Percentiles rank a stretch among this genome's conserved stretches.
Evolutionary conservation across 768 basidiomycete species (phyloP).

Genomic region (Pluteus cervinus): DNA sequence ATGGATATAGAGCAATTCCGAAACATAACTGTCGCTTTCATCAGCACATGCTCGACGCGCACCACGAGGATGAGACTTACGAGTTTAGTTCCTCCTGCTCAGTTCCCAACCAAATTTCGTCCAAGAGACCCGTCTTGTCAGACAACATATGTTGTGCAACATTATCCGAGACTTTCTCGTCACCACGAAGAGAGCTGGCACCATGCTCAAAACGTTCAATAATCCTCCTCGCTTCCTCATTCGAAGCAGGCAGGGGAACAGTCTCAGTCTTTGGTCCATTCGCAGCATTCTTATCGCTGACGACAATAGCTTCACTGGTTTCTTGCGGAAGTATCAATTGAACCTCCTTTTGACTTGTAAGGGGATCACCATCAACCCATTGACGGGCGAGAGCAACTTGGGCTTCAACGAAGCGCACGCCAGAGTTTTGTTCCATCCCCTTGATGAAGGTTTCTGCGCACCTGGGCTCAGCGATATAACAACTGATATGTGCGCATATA

Average conservation of each 20-base stretch:
- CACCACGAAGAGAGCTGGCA: conserved; percentile 46
- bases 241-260: conserved; percentile 59
- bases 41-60: conserved; percentile 9
- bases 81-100: conserved; percentile 78
- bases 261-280: conserved; percentile 61
- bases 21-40: conserved; percentile 53
- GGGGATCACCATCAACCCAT: conserved; percentile 54
- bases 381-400: conserved; percentile 78
- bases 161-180: conserved; percentile 64
- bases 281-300: conserved; percentile 41
- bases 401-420: conserved; percentile 78
- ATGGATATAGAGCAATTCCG: conserved; percentile 81
- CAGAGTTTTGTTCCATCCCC: conserved; percentile 66
- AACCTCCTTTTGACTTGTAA: conserved; percentile 42
- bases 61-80: conserved; percentile 35
- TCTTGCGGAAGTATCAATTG: conserved; percentile 52
- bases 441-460: conserved; percentile 40
- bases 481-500: neutral
- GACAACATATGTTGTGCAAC: conserved; percentile 77
- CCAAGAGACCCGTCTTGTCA: conserved; percentile 52
- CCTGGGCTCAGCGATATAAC: neutral
- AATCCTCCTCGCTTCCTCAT: conserved; percentile 63
- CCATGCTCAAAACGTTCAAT: conserved; percentile 69
- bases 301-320: conserved; percentile 40
- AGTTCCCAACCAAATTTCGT: conserved; percentile 83